Base-by-base conservation (phyloP, 1,284 basidiomycete species). In the Leccinum pachyderme region DNA sequence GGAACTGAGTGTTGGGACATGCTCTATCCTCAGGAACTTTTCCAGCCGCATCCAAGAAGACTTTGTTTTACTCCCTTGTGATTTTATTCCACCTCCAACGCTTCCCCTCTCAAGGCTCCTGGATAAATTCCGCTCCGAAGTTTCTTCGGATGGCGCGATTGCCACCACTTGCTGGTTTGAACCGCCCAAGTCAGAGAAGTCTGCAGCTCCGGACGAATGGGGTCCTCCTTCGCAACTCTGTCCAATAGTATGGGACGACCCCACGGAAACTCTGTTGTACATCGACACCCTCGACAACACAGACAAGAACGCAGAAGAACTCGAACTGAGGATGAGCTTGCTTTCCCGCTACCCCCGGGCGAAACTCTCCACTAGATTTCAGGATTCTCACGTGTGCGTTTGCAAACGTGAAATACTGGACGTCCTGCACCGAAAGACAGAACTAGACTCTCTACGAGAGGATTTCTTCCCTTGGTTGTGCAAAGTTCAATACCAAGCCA, bases 381-480 rank as follows among this genome's bases (percentile, higher is more conserved):
- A 88, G 62, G 93, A 97, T 63, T 89, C 93, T 1, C 94, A 97
- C 69, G 87, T 96, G 46, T 97, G 96, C 67, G 84, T 96, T 39
- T 93, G 91, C 73, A 82, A 84, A 61, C 81, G 83, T 56, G 79
- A 83, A 11, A 77, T 95, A 4, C 75, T 95, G n/a, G 87, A 92
- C 58, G 76, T 83, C 13, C 73, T 96, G 31, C 78, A 83, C 11
- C 77, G 84, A 60, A 90, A 89, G 62, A 73, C 74, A 8, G 80
- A 84, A 59, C 77, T 94, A 41, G 86, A 91, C 50, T 93, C 90
- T 12, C 79, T 96, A 56, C 77, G 87, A 52, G 90, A 95, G 69
- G 92, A 95, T 60, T 91, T 95, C 63, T 72, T 96, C 7, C 93
- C 93, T 0, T 95, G 92, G 91, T 69, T 95, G 45, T 88, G 91